Evolutionary conservation across 2,329 filamentous ascomycete genomes (phyloP), one percentile per base, ranked within the genome.

Genomic region (Colletotrichum sp.): DNA sequence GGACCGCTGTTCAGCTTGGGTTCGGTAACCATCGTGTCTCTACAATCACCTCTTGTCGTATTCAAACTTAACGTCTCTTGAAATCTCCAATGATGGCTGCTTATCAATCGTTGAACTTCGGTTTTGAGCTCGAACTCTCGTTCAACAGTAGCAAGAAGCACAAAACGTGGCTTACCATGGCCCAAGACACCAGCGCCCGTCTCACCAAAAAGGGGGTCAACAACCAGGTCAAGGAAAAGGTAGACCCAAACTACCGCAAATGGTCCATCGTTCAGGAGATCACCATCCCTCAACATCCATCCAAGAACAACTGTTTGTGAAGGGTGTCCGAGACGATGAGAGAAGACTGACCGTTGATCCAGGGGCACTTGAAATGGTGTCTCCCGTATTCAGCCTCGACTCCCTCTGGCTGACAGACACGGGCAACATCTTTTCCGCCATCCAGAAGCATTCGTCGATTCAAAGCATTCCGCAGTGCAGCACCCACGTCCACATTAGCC

Each of bases 231-330:
- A 81, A 82, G 68, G 80, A 83, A 65, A 81, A 82, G 67, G 78
- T 80, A 5, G 60, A 74, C 6, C 82, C 81, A 34, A 81, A 82
- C 57, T 86, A 86, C 77, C 68, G 77, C 55, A 81, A 84, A 66
- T 86, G 85, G 84, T 84, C 83, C 34, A 82, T 86, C 48, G 80
- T 83, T 6, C 83, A 79, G 15, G 85, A 86, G 66, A 80, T 85
- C 4, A 86, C 84, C 6, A 83, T 86, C 30, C 82, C 81, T 2
- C 80, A 77, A 63, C 80, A 83, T 63, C 79, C 81, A 2, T 79
- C 76, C 36, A 82, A 84, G 76, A 81, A 81, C 44, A 80, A 82
- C 6, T 85, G 84, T 85, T 59, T 60, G 78, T 76, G 32, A 32
- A 36, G 4, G 12, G 39, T 36, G 6, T 32, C 57, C 66, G 15